Conservation (phyloP, 2,329 filamentous ascomycete species). For the Cadophora luteo-olivacea region DNA sequence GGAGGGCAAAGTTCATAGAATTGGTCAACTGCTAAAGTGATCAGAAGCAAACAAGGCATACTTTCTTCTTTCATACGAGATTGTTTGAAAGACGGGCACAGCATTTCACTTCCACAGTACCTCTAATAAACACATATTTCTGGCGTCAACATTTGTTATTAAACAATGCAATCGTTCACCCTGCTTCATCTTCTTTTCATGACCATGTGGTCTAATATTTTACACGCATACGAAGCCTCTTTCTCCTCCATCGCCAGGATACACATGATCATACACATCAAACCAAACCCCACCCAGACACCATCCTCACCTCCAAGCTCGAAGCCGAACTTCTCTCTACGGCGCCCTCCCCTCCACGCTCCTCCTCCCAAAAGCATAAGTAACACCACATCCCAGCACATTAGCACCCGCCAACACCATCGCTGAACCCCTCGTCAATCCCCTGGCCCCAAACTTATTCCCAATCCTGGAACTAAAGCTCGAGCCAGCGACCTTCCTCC, state of each 20-base stretch:
- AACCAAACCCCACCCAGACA: not conserved
- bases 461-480: slow-evolving; percentile 47
- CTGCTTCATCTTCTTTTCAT: slow-evolving; percentile 5
- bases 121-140: not conserved
- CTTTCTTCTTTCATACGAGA: too few species aligned
- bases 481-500: slow-evolving; percentile 51
- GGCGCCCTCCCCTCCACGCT: slow-evolving; percentile 12
- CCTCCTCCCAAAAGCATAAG: slow-evolving; percentile 52
- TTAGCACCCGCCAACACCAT: slow-evolving; percentile 58
- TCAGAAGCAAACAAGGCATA: too few species aligned
- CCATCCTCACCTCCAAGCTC: not conserved
- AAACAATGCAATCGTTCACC: not conserved
- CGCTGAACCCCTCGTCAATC: slow-evolving; percentile 57
- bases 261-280: slow-evolving; percentile 1
- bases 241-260: not conserved
- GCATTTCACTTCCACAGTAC: not conserved
- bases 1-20: too few species aligned
- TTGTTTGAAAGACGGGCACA: too few species aligned
- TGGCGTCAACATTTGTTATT: not conserved
- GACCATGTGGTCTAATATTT: slow-evolving; percentile 27
- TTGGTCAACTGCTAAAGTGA: too few species aligned
- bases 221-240: slow-evolving; percentile 5
- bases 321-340: not conserved
- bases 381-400: slow-evolving; percentile 55
- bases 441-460: slow-evolving; percentile 56